A percentile compares a stretch with the other conserved stretches of the same genome.
Conservation (phyloP, 495 filamentous ascomycete genomes). For the Talaromyces adpressus region DNA sequence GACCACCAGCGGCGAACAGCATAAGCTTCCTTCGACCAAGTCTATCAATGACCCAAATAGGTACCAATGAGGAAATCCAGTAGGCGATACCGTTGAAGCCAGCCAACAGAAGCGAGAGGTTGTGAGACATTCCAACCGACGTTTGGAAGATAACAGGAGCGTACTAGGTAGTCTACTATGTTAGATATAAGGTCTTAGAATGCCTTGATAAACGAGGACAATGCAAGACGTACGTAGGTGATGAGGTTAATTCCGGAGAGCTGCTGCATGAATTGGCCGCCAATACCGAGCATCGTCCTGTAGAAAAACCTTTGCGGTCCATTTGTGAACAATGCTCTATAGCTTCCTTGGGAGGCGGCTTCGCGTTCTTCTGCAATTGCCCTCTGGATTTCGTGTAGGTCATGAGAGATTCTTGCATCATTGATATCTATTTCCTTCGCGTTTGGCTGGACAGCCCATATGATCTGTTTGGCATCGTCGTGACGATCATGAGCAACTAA, state of each 20-base stretch:
- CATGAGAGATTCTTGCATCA: slow-evolving; percentile 19
- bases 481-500: slow-evolving; percentile 27
- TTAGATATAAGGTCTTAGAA: not conserved
- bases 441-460: slow-evolving; percentile 27
- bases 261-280: slow-evolving; percentile 40
- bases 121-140: slow-evolving; percentile 31
- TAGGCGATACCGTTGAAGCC: slow-evolving; percentile 42
- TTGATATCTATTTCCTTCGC: slow-evolving; percentile 20
- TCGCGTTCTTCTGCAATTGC: slow-evolving; percentile 24
- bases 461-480: slow-evolving; percentile 22
- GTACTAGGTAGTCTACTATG: slow-evolving; percentile 13
- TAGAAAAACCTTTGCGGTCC: slow-evolving; percentile 23
- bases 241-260: slow-evolving; percentile 39
- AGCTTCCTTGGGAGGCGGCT: slow-evolving; percentile 19
- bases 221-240: slow-evolving; percentile 25
- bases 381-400: slow-evolving; percentile 23
- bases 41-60: slow-evolving; percentile 45
- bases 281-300: slow-evolving; percentile 30
- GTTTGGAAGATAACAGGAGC: slow-evolving; percentile 30
- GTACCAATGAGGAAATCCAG: slow-evolving; percentile 40
- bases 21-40: slow-evolving; percentile 40
- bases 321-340: slow-evolving; percentile 31
- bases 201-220: not conserved
- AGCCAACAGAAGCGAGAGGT: slow-evolving; percentile 34
- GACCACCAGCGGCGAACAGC: slow-evolving; percentile 44